Evolutionary conservation across 805 yeast genomes (phyloP).

Genomic region (Ogataea degrootiae): DNA sequence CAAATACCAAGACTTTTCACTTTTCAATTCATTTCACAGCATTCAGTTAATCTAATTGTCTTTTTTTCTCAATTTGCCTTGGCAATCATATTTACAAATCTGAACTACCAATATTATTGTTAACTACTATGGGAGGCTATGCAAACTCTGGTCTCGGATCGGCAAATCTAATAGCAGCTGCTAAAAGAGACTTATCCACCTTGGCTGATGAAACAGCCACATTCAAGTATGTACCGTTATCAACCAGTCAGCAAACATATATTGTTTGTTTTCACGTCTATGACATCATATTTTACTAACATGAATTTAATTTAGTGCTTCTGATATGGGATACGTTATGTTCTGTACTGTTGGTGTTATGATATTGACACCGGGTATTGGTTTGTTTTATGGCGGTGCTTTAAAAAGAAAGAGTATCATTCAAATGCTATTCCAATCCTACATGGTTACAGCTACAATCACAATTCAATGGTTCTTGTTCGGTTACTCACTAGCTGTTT

Average conservation of each 20-base stretch:
- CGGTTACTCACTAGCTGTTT: conserved; percentile 41
- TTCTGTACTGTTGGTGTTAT: conserved; percentile 45
- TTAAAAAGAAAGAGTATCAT: conserved; percentile 38
- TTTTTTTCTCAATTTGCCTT: neutral
- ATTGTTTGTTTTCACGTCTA: neutral
- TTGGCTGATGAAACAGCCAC: conserved; percentile 35
- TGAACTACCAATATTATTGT: neutral
- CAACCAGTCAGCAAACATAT: neutral
- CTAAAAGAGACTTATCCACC: conserved; percentile 22
- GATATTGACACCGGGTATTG: conserved; percentile 42
- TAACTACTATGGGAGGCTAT: conserved; percentile 22
- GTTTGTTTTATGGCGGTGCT: conserved; percentile 40
- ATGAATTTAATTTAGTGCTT: conserved; percentile 13
- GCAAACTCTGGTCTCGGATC: conserved; percentile 31
- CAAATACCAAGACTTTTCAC: too few relatives aligned
- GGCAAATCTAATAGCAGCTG: conserved; percentile 20
- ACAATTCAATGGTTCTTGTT: conserved; percentile 41
- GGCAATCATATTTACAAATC: too few relatives aligned
- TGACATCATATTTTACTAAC: neutral
- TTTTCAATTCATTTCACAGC: too few relatives aligned
- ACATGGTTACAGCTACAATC: conserved; percentile 36
- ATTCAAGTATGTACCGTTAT: conserved; percentile 5
- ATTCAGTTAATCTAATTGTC: neutral
- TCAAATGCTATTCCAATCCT: conserved; percentile 40
- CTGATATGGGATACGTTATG: conserved; percentile 48